Percentiles rank a stretch among this genome's conserved stretches.
Evolutionary conservation across 2,329 filamentous ascomycete genomes (phyloP).

Genomic region (Ceratocystis cacaofunesta): DNA sequence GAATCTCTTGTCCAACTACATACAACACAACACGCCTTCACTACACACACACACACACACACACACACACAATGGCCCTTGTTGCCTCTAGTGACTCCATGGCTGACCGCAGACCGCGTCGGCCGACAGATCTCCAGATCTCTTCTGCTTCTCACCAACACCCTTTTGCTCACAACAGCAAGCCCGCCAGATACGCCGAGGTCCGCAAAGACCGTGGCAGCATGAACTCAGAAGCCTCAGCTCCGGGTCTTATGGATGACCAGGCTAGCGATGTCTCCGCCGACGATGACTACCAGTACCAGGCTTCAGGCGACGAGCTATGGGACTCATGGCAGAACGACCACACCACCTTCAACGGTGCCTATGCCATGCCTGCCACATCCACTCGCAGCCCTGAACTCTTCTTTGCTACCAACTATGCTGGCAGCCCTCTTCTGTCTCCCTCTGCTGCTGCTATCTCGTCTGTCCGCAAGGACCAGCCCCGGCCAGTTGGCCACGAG

Average conservation of each 20-base stretch:
- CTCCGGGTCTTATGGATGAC: conserved; percentile 37
- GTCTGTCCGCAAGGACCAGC: conserved; percentile 8
- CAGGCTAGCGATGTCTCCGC: conserved; percentile 34
- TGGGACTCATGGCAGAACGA: conserved; percentile 38
- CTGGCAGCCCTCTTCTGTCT: conserved; percentile 7
- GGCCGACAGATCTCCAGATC: conserved; percentile 11
- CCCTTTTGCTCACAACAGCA: conserved; percentile 11
- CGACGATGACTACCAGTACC: conserved; percentile 38
- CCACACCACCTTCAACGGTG: conserved; percentile 1
- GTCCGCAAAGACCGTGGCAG: conserved; percentile 28
- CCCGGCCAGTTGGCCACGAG: conserved; percentile 13
- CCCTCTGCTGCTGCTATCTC: background rate
- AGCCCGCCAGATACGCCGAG: conserved; percentile 13
- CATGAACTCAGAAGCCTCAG: conserved; percentile 31
- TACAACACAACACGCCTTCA: background rate
- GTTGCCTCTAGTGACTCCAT: background rate
- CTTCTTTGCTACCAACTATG: conserved; percentile 4
- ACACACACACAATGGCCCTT: background rate
- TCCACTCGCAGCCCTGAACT: conserved; percentile 7
- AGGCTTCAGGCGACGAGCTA: conserved; percentile 30
- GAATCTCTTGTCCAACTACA: background rate
- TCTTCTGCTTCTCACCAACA: conserved; percentile 15
- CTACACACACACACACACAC: background rate
- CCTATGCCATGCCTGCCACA: conserved; percentile 16
- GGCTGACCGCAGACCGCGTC: conserved; percentile 6